phyloP scores from a whole-genome alignment of 306 rosid species.

The Vicia faba region DNA sequence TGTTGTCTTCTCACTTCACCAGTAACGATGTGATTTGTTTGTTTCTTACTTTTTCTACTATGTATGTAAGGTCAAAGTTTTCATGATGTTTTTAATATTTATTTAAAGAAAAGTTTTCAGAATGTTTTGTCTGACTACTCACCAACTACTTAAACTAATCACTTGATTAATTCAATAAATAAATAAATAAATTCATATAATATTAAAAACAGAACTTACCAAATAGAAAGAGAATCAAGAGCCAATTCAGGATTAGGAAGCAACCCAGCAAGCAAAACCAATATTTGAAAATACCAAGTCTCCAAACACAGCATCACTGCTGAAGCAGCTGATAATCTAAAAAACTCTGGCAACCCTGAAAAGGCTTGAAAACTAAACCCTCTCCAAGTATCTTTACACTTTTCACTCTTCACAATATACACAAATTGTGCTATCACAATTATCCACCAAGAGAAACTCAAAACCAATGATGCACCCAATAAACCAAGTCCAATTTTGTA shows the following conservation, averaged over 20 bases:
- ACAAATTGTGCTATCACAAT: constrained; percentile 65
- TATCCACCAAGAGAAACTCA: constrained; percentile 89
- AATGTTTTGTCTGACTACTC: no score
- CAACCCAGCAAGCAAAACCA: constrained; percentile 76
- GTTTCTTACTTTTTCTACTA: no score
- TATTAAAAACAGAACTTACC: constrained; percentile 43
- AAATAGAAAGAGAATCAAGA: constrained; percentile 69
- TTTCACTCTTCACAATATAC: constrained; percentile 65
- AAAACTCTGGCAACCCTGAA: constrained; percentile 57
- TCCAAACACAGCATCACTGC: constrained; percentile 85
- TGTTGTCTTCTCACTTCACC: no score
- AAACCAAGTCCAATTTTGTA: constrained; percentile 61
- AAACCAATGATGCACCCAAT: constrained; percentile 62
- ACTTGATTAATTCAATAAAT: no score
- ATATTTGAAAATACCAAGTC: constrained; percentile 78
- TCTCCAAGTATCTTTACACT: constrained; percentile 56
- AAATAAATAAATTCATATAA: no score
- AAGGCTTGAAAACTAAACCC: constrained; percentile 61
- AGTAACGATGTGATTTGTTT: no score
- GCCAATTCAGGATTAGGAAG: constrained; percentile 73
- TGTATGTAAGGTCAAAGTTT: no score
- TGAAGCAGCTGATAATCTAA: constrained; percentile 65
- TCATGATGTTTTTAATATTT: no score
- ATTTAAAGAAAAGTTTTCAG: no score
- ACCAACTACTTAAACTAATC: no score